These are phyloP conservation scores for Nicotiana paniculata DNA, from an alignment of 257 asterid genomes.

Conservation along the genomic window DNA sequence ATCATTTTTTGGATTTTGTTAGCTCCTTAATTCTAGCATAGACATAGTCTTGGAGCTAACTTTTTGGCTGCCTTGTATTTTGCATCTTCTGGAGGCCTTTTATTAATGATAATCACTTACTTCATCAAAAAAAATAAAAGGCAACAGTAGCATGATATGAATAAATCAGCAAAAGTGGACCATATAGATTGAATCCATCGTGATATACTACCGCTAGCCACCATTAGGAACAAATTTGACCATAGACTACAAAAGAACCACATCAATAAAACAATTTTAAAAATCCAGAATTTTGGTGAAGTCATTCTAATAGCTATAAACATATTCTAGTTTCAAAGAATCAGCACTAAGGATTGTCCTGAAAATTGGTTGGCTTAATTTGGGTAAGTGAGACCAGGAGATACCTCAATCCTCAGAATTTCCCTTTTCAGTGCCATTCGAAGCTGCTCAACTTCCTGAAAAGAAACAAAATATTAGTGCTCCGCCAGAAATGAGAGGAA, in stretches of 20 bases:
- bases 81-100: no score
- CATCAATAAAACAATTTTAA: neutral
- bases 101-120: no score
- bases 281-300: neutral
- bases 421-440: conserved; percentile 57
- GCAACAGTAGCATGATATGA: no score
- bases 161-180: no score
- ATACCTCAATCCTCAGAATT: conserved; percentile 74
- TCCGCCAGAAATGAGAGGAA: neutral
- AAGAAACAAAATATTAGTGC: neutral
- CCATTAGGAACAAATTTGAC: neutral
- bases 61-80: no score
- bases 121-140: no score
- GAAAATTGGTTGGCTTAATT: neutral
- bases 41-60: no score
- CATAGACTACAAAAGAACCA: neutral
- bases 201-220: neutral
- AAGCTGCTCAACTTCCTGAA: conserved; percentile 86
- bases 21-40: no score
- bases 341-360: neutral
- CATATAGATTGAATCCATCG: no score
- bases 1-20: no score
- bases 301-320: neutral
- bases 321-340: neutral
- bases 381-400: neutral